These are phyloP conservation scores for Pleurotus djamor DNA, from an alignment of 768 basidiomycete genomes.

Conservation along the genomic window DNA sequence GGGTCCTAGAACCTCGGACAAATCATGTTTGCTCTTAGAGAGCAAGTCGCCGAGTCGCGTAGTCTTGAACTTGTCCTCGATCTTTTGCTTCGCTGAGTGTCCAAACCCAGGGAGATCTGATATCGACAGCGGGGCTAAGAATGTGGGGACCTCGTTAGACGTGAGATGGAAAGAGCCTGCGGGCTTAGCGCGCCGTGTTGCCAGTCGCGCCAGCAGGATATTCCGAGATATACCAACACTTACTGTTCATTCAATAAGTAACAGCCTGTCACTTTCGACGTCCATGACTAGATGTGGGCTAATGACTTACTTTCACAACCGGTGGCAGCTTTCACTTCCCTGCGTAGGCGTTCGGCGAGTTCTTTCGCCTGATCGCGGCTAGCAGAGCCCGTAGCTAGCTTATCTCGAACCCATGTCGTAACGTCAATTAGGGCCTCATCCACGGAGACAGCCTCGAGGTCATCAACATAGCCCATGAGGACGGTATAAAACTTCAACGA, in stretches of 20 bases:
- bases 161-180: constrained; percentile 80
- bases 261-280: too few species aligned
- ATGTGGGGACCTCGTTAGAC: constrained; percentile 42
- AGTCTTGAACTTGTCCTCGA: constrained; percentile 73
- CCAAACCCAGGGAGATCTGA: constrained; percentile 89
- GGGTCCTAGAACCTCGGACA: constrained; percentile 77
- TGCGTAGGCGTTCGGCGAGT: constrained; percentile 79
- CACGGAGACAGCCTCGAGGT: constrained; percentile 92
- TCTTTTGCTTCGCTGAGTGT: constrained; percentile 70
- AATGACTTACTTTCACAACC: constrained; percentile 71
- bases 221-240: constrained; percentile 93
- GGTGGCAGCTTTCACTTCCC: constrained; percentile 74
- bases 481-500: constrained; percentile 92
- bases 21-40: constrained; percentile 56
- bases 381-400: constrained; percentile 24
- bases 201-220: constrained; percentile 89
- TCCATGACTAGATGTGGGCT: not conserved
- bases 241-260: constrained; percentile 39
- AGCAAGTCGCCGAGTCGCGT: constrained; percentile 68
- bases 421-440: constrained; percentile 96
- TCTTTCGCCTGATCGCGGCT: constrained; percentile 65
- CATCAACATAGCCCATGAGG: constrained; percentile 85
- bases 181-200: constrained; percentile 90
- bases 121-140: constrained; percentile 71
- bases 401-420: constrained; percentile 49